Evolutionary conservation across 176 grass and related monocot genomes (phyloP).

Genomic region (Aegilops tauschii): DNA sequence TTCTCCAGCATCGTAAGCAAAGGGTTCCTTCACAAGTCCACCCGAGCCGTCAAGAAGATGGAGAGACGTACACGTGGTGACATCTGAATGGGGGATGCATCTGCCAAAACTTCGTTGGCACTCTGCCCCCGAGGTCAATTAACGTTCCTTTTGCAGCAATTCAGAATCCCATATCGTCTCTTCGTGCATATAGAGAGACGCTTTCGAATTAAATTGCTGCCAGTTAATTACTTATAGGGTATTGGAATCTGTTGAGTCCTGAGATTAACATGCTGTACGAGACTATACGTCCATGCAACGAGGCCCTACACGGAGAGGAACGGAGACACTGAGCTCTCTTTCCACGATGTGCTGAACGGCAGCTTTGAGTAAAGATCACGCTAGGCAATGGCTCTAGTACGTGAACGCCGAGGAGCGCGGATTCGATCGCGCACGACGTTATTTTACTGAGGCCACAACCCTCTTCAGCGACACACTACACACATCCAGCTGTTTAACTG

Average conservation of each 20-base stretch:
- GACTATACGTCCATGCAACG: too few relatives aligned
- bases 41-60: not conserved
- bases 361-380: not conserved
- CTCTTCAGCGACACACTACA: not conserved
- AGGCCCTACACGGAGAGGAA: too few relatives aligned
- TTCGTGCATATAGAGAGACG: not conserved
- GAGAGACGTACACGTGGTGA: not conserved
- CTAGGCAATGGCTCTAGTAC: too few relatives aligned
- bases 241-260: not conserved
- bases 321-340: too few relatives aligned
- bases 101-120: conserved; percentile 1
- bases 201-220: too few relatives aligned
- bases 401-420: not conserved
- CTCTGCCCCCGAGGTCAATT: not conserved
- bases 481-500: not conserved
- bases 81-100: conserved; percentile 14
- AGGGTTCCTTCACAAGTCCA: not conserved
- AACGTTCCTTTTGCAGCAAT: conserved; percentile 14
- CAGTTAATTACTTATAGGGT: too few relatives aligned
- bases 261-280: not conserved
- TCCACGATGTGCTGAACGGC: too few relatives aligned
- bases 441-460: not conserved
- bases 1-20: conserved; percentile 24
- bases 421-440: not conserved
- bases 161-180: not conserved